Conservation (phyloP, 2,329 filamentous ascomycete species). For the Cladorrhinum sp. region DNA sequence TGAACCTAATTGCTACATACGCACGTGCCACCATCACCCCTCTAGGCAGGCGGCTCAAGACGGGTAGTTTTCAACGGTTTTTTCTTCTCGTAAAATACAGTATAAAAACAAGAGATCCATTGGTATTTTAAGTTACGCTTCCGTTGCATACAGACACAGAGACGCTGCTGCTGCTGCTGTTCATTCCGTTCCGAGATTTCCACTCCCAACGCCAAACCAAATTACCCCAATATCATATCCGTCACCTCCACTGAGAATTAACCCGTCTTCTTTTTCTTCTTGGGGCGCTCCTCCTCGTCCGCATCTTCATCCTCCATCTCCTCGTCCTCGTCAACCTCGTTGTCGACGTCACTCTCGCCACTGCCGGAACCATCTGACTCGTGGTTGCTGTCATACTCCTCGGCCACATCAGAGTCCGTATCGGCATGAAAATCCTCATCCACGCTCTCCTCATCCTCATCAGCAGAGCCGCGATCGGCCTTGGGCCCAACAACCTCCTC, state of each 20-base stretch:
- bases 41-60: not conserved
- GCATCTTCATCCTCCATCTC: constrained; percentile 41
- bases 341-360: constrained; percentile 59
- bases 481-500: constrained; percentile 70
- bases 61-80: not conserved
- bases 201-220: not conserved
- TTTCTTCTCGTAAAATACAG: not conserved
- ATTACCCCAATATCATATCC: too few species aligned
- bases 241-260: constrained; percentile 8
- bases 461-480: constrained; percentile 82
- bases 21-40: constrained; percentile 3
- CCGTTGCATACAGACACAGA: not conserved
- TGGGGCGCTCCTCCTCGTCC: constrained; percentile 40
- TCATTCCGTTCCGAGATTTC: not conserved
- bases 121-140: not conserved
- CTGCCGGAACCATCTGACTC: constrained; percentile 76
- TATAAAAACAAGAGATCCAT: not conserved
- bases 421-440: constrained; percentile 96
- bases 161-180: not conserved
- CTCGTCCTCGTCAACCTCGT: constrained; percentile 47
- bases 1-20: not conserved
- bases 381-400: constrained; percentile 91
- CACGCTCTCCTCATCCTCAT: constrained; percentile 91
- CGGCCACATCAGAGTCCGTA: constrained; percentile 90
- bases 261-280: constrained; percentile 44